These are phyloP conservation scores for Ehretia macrophylla DNA, from an alignment of 257 asterid species.

Conservation along the genomic window DNA sequence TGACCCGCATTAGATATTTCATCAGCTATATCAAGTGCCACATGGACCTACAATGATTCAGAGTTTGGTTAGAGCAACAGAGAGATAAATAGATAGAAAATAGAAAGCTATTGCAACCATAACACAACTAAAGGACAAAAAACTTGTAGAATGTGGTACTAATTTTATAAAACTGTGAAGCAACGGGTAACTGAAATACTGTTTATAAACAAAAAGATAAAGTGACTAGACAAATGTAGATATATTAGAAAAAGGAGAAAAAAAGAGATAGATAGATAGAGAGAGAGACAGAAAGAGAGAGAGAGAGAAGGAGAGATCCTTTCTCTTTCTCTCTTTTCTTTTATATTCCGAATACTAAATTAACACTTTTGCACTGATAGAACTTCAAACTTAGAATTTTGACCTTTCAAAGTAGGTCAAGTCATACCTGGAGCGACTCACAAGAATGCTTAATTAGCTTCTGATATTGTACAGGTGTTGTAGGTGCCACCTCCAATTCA, in stretches of 20 bases:
- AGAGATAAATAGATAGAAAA: background rate
- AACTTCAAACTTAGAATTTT: background rate
- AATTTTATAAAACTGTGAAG: too few species aligned
- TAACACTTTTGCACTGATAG: too few species aligned
- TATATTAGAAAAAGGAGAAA: too few species aligned
- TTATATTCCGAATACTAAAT: too few species aligned
- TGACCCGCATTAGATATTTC: slow-evolving; percentile 49
- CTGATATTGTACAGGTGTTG: slow-evolving; percentile 53
- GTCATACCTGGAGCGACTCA: slow-evolving; percentile 58
- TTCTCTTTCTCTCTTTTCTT: too few species aligned
- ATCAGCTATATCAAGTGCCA: slow-evolving; percentile 62
- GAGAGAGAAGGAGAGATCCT: too few species aligned
- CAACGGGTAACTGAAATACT: too few species aligned
- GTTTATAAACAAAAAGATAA: too few species aligned
- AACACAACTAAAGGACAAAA: background rate
- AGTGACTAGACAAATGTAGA: too few species aligned
- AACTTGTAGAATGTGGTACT: background rate
- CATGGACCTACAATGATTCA: slow-evolving; percentile 54
- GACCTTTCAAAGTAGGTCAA: slow-evolving; percentile 2
- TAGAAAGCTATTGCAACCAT: background rate
- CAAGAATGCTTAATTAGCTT: slow-evolving; percentile 55
- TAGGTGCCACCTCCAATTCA: slow-evolving; percentile 53
- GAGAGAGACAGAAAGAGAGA: too few species aligned
- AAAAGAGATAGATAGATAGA: too few species aligned
- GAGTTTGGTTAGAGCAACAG: background rate